These are phyloP conservation scores for Mortierella sp. DNA, from an alignment of 371 early-diverging fungal species.

Conservation along the genomic window DNA sequence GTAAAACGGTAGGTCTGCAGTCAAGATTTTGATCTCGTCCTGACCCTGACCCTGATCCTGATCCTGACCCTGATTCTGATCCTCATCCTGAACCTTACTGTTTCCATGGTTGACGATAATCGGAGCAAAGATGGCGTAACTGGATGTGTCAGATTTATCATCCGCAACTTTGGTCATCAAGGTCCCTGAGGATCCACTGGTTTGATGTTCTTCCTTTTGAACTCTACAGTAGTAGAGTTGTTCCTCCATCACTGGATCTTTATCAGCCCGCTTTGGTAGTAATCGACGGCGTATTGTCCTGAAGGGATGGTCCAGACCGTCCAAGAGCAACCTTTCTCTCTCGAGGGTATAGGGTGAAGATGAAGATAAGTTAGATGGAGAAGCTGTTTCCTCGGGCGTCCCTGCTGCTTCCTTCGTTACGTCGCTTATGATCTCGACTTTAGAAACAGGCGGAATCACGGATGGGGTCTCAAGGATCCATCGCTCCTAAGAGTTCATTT, in stretches of 20 bases:
- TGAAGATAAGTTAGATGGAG: background rate
- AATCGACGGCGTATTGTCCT: slow-evolving; percentile 57
- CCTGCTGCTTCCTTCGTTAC: background rate
- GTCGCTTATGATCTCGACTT: slow-evolving; percentile 63
- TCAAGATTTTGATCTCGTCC: slow-evolving; percentile 15
- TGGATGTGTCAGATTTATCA: background rate
- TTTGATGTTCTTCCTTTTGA: background rate
- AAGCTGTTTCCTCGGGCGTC: background rate
- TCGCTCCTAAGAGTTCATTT: slow-evolving; percentile 57
- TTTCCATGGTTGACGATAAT: no score
- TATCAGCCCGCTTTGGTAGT: slow-evolving; percentile 73
- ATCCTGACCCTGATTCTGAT: no score
- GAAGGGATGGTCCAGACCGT: slow-evolving; percentile 19
- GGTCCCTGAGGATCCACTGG: background rate
- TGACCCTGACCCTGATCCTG: no score
- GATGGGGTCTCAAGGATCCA: slow-evolving; percentile 77
- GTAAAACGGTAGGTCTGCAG: slow-evolving; percentile 69
- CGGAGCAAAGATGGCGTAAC: slow-evolving; percentile 19
- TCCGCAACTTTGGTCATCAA: background rate
- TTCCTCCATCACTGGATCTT: slow-evolving; percentile 62
- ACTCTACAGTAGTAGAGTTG: slow-evolving; percentile 54
- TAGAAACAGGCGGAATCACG: slow-evolving; percentile 77
- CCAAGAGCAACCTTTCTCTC: slow-evolving; percentile 2
- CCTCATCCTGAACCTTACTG: no score
- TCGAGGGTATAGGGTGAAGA: slow-evolving; percentile 15